Evolutionary conservation across 331 rosid genomes (phyloP), one percentile per base, ranked within the genome.

Genomic region (Dryas integrifolia): DNA sequence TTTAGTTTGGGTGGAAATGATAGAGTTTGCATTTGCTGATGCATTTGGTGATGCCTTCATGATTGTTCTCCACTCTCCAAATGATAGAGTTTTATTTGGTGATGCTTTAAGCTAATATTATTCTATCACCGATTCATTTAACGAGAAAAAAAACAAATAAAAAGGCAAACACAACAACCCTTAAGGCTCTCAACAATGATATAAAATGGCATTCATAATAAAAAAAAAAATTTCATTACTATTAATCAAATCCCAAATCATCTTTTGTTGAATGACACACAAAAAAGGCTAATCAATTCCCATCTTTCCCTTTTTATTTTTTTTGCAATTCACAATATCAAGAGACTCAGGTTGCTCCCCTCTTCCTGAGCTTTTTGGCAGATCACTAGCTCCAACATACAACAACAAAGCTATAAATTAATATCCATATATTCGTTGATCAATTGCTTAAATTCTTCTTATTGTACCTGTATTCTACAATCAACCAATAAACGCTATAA

Each of bases 361-460:
- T 70, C 72, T 40, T 83, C 91, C 97, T 21, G 24, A 14, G 97
- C 96, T 74, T 80, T 84, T 78, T 91, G 80, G 16, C 98, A 97
- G 4, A 89, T 82, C 79, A 95, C 77, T 67, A 95, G 93, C 91
- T 95, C 98, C 9, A 95, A 73, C 72, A 72, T 58, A 95, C 89
- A 11, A 95, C 98, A 21, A 97, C 98, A 71, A 88, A 89, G 84
- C 98, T 85, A 85, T 95, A 95, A 21, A 21, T 21, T 21, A 35
- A 86, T 85, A 51, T 95, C 98, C 79, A 88, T 18, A 18, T 18
- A 18, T 80, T 70, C 89, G 86, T 58, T 21, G 24, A 21, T 89
- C 97, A 26, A 78, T 87, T 68, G 90, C 88, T 73, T 21, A 21
- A 21, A 0, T 21, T 21, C 24, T 88, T 95, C 82, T 91, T 91